Base-by-base conservation (phyloP, 768 basidiomycete species). In the Boletellus ananas region DNA sequence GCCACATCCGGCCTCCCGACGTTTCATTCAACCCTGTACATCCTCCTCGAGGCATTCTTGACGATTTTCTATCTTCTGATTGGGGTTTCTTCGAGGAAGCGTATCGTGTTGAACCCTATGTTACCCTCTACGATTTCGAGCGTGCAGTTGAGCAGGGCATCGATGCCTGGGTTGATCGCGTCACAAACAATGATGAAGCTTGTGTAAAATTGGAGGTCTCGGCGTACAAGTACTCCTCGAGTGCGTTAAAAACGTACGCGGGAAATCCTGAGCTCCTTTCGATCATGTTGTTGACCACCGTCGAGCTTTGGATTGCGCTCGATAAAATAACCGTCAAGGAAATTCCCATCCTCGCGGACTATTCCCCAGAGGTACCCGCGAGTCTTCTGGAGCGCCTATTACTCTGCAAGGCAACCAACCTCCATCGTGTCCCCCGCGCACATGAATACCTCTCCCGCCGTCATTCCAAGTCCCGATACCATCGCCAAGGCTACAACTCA, bases 291-390 rank as follows among this genome's bases (percentile, higher is more conserved):
- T 62, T 80, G 43, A 74, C 73, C 5, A 50, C 73, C 29, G 56
- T 79, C 20, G 71, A 76, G 27, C 62, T 80, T 16, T 80, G 79
- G 79, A 64, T 75, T 1, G 74, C 71, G 0, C 61, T 80, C 6
- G 79, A 80, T 54, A 66, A 54, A 21, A 29, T 73, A 13, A 66
- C 60, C 2, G 58, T 72, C 17, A 35, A 34, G 16, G 59, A 66
- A 20, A 59, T 63, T 34, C 73, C 79, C 3, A 63, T 79, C 10
- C 59, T 81, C 6, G 37, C 36, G 0, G 60, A 72, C 5, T 80
- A 77, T 47, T 73, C 76, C 11, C 77, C 79, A 0, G 77, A 76
- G 50, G 59, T 81, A 0, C 68, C 74, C 1, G 23, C 49, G 3
- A 43, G 44, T 4, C 57, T 78, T 20, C 57, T 79, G n/a, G 65